Evolutionary conservation across 805 yeast genomes (phyloP).

Genomic region (Limtongia smithiae): DNA sequence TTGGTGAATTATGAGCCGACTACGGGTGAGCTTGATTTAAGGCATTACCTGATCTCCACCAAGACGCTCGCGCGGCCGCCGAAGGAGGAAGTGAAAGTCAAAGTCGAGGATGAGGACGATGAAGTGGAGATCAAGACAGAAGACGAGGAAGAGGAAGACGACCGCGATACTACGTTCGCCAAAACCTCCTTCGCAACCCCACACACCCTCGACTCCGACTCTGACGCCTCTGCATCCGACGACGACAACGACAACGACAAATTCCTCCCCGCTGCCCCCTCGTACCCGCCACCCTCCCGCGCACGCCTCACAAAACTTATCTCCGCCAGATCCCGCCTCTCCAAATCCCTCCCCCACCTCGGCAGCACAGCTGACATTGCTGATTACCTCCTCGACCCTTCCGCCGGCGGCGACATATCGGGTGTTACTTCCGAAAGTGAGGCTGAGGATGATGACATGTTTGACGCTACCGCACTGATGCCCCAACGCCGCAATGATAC

Average conservation of each 20-base stretch:
- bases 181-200: conserved; percentile 8
- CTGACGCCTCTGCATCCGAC: conserved; percentile 25
- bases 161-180: conserved; percentile 7
- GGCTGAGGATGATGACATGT: conserved; percentile 84
- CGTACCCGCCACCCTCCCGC: conserved; percentile 9
- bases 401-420: conserved; percentile 36
- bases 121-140: not conserved
- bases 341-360: conserved; percentile 66
- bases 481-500: too few species aligned
- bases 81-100: conserved; percentile 4
- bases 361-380: conserved; percentile 68
- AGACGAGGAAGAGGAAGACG: conserved; percentile 14
- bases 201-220: conserved; percentile 23
- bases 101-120: conserved; percentile 17
- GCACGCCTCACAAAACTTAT: conserved; percentile 23
- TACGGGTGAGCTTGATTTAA: conserved; percentile 70
- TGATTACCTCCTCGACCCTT: conserved; percentile 56
- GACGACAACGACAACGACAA: conserved; percentile 30
- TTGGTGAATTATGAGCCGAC: conserved; percentile 70
- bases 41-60: conserved; percentile 88
- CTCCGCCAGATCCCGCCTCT: conserved; percentile 11
- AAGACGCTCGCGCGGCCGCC: conserved; percentile 42
- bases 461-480: conserved; percentile 48
- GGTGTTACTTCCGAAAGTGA: conserved; percentile 88
- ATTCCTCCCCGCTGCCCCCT: conserved; percentile 8